Evolutionary conservation across 176 grass and related monocot genomes (phyloP).

Genomic region (Bothriochloa decipiens): DNA sequence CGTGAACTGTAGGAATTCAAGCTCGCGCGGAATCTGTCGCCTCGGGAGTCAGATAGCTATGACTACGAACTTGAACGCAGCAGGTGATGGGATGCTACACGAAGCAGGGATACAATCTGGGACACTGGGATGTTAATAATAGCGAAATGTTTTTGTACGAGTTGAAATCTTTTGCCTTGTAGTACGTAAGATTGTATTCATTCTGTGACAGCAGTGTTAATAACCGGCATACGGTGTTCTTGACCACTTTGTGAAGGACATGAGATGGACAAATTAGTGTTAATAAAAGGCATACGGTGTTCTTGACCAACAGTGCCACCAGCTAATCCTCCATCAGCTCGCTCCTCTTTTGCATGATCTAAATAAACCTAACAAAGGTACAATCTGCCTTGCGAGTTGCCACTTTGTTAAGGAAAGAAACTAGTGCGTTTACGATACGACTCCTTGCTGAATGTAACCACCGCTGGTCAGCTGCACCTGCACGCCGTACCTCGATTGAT

Average conservation of each 20-base stretch:
- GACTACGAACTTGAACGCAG: constrained; percentile 29
- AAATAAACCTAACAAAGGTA: constrained; percentile 25
- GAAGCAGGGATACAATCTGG: background rate
- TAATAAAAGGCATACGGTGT: constrained; percentile 25
- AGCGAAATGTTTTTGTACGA: constrained; percentile 12
- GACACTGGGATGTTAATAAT: background rate
- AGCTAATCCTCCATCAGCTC: background rate
- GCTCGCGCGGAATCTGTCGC: constrained; percentile 52
- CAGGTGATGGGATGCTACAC: constrained; percentile 27
- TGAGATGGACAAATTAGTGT: too few species aligned
- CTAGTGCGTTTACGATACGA: background rate
- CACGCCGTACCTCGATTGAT: background rate
- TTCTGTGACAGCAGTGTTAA: constrained; percentile 30
- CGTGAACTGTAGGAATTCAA: constrained; percentile 61
- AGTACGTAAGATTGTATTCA: constrained; percentile 8
- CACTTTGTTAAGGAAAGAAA: constrained; percentile 30
- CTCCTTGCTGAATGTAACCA: constrained; percentile 6
- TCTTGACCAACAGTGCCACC: background rate
- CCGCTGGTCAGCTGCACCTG: background rate
- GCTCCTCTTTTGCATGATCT: background rate
- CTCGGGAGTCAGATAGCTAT: constrained; percentile 44
- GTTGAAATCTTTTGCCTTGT: constrained; percentile 6
- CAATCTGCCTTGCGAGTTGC: background rate
- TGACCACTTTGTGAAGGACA: too few species aligned
- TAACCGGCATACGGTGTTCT: constrained; percentile 19